phyloP scores from a whole-genome alignment of 148 eudicot genomes.

The Rhododendron griersonianum region DNA sequence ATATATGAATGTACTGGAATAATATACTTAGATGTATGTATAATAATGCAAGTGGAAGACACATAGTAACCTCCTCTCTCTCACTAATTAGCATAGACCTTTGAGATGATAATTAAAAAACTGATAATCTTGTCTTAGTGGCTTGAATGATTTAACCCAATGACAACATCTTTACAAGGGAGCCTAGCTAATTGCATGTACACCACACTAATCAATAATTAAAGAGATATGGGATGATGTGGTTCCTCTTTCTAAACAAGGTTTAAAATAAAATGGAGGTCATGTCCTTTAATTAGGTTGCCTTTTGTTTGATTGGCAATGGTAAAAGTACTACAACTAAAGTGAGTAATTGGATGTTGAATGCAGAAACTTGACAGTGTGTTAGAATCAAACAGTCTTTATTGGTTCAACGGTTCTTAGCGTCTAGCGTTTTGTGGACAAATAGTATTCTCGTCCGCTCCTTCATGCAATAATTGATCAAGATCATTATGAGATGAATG shows the following conservation, averaged over 20 bases:
- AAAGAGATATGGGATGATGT: background rate
- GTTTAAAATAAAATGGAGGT: background rate
- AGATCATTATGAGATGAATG: too few species aligned
- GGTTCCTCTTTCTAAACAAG: background rate
- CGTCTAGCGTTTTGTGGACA: background rate
- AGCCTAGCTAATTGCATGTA: background rate
- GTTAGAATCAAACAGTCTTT: background rate
- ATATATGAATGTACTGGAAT: too few species aligned
- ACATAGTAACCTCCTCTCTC: background rate
- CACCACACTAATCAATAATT: background rate
- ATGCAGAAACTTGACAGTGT: background rate
- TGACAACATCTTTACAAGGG: background rate
- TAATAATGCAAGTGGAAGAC: background rate
- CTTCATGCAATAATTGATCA: too few species aligned
- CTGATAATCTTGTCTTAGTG: background rate
- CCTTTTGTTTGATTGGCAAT: background rate
- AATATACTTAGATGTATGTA: background rate
- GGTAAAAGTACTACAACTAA: background rate
- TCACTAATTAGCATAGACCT: background rate
- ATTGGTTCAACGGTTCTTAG: background rate
- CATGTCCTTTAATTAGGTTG: background rate
- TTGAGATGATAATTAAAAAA: background rate
- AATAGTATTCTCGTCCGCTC: background rate
- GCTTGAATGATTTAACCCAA: background rate
- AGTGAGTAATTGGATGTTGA: background rate